Evolutionary conservation across 2,329 filamentous ascomycete genomes (phyloP), one percentile per base, ranked within the genome.

Genomic region (Verticillium longisporum): DNA sequence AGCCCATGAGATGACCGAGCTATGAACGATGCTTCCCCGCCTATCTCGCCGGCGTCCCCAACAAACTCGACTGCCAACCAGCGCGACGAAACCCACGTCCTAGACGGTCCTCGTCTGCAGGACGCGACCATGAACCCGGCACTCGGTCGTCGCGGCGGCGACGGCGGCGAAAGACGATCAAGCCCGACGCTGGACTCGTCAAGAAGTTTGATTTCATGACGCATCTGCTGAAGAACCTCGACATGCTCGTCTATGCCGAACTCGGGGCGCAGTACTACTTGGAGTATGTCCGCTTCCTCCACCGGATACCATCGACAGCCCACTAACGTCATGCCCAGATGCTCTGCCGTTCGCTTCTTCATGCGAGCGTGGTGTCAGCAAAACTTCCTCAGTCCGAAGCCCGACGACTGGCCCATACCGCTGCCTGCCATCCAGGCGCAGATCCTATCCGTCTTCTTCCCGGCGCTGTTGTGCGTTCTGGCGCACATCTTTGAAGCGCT

Each of bases 241-340:
- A 90, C 74, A 80, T 83, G 67, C 69, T 88, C 55, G 81, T 88
- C 57, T 87, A 86, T 71, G 83, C 82, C 50, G 85, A 89, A 75
- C 76, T 89, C 61, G 87, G 84, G 68, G 79, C 82, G 54, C 67
- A 89, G 66, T 90, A 90, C 71, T 89, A 89, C 71, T 85, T 89
- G 82, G 87, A 90, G 87, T 89, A 77, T 61, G 82, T 71, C n/a
- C 53, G n/a, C 4, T 53, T 21, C 21, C 21, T 32, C 33, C 26
- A 15, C 55, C 53, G 15, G 13, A 13, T 14, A 36, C 4, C 36
- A 13, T 34, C 56, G 26, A 13, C n/a, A 55, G 60, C 36, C 64
- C 55, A 60, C 65, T 65, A 59, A 68, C 63, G 57, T 59, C 50
- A 15, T 57, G 56, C 63, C 36, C 65, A 89, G 87, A 69, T 88